Conservation (phyloP, 805 yeast genomes). For the Clavispora carvajalis region DNA sequence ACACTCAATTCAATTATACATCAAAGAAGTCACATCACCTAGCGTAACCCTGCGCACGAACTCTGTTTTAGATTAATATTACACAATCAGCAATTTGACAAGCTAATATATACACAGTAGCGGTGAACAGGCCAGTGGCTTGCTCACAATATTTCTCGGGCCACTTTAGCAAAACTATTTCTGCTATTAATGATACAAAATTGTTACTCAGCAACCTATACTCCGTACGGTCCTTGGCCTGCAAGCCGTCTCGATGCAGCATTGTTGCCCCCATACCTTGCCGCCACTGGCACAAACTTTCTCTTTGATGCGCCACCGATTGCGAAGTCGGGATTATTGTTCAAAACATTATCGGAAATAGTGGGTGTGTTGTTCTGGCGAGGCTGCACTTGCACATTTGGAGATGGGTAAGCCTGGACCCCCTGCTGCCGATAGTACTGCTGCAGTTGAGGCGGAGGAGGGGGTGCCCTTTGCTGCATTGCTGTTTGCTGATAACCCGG, state of each 20-base stretch:
- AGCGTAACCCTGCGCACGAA: too few relatives aligned
- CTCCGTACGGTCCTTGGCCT: constrained; percentile 21
- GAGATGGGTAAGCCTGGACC: constrained; percentile 1
- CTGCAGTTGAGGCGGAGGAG: constrained; percentile 5
- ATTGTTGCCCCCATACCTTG: constrained; percentile 9
- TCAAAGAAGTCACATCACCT: too few relatives aligned
- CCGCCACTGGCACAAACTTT: constrained; percentile 20
- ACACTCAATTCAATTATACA: too few relatives aligned
- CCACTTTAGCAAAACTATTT: not conserved
- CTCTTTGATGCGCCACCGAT: constrained; percentile 20
- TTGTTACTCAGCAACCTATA: constrained; percentile 3
- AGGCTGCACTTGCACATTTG: constrained; percentile 7
- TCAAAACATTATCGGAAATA: constrained; percentile 34
- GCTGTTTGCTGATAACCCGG: constrained; percentile 1
- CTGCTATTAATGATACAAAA: not conserved
- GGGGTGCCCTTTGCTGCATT: not conserved
- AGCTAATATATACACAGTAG: too few relatives aligned
- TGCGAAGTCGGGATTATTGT: constrained; percentile 37
- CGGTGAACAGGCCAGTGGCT: too few relatives aligned
- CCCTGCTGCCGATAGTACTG: constrained; percentile 4
- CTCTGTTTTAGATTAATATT: too few relatives aligned
- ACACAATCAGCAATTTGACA: too few relatives aligned
- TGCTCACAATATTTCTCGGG: too few relatives aligned
- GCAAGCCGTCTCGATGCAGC: constrained; percentile 1
- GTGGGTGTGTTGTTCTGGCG: constrained; percentile 24